These are phyloP conservation scores for Phytophthora foliorum DNA, from an alignment of 352 stramenopile species.

Conservation along the genomic window DNA sequence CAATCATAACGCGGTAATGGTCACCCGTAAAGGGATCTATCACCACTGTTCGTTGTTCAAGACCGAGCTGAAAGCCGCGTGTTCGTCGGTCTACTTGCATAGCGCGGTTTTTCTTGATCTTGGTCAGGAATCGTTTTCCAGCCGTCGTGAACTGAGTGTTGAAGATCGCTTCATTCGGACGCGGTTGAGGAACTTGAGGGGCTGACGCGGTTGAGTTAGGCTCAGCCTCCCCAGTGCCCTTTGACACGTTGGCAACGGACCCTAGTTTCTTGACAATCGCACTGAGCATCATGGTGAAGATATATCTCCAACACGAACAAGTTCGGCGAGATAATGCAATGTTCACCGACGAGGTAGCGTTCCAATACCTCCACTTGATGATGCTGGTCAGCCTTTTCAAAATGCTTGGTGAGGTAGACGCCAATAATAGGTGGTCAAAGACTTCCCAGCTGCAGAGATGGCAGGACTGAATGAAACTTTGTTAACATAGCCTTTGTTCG, in stretches of 20 bases:
- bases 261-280: slow-evolving; percentile 24
- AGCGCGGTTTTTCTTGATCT: slow-evolving; percentile 81
- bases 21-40: slow-evolving; percentile 61
- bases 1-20: slow-evolving; percentile 75
- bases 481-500: too few species aligned
- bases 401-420: background rate
- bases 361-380: background rate
- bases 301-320: background rate
- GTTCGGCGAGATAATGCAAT: background rate
- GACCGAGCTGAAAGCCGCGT: slow-evolving; percentile 65
- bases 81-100: slow-evolving; percentile 78
- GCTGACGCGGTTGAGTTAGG: background rate
- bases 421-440: slow-evolving; percentile 16
- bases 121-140: slow-evolving; percentile 69
- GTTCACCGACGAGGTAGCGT: background rate
- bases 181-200: slow-evolving; percentile 1
- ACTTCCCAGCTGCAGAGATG: background rate
- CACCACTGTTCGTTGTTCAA: slow-evolving; percentile 56
- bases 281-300: slow-evolving; percentile 22
- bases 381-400: slow-evolving; percentile 15
- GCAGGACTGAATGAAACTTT: too few species aligned
- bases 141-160: slow-evolving; percentile 84
- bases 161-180: slow-evolving; percentile 79
- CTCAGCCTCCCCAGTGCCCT: slow-evolving; percentile 3
- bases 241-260: background rate